A percentile compares a stretch with the other conserved stretches of the same genome.
Conservation (phyloP, 129 eudicot species). For the Artemisia tridentata region DNA sequence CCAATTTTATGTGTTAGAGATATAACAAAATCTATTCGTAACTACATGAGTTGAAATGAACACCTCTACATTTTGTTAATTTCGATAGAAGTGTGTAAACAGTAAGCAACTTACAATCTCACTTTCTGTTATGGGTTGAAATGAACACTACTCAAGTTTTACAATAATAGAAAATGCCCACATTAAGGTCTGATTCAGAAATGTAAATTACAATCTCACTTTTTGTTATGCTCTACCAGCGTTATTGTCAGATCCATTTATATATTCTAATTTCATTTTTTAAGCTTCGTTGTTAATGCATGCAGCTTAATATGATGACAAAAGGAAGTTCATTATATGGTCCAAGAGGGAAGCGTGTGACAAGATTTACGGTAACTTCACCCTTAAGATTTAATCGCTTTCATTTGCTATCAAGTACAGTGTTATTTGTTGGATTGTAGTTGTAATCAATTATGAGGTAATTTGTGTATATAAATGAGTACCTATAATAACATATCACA, state of each 20-base stretch:
- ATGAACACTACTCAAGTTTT: background rate
- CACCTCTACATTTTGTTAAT: no score
- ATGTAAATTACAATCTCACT: background rate
- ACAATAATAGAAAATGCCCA: no score
- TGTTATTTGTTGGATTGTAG: background rate
- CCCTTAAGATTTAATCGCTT: background rate
- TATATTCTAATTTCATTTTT: background rate
- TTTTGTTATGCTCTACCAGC: no score
- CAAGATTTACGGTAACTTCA: background rate
- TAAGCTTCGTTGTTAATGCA: background rate
- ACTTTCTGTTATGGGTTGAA: no score
- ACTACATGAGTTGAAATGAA: no score
- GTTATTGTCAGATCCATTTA: no score
- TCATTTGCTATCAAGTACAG: background rate
- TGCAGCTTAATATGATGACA: constrained; percentile 8
- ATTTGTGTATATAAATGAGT: background rate
- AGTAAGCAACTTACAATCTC: no score
- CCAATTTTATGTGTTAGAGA: no score
- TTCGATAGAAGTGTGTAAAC: no score
- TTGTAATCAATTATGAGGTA: background rate
- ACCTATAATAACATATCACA: background rate
- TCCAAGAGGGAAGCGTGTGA: constrained; percentile 11
- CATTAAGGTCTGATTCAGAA: background rate
- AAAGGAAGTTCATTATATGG: constrained; percentile 8
- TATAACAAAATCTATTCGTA: no score